phyloP scores from a whole-genome alignment of 495 filamentous ascomycete species.

The Aspergillus panamensis region DNA sequence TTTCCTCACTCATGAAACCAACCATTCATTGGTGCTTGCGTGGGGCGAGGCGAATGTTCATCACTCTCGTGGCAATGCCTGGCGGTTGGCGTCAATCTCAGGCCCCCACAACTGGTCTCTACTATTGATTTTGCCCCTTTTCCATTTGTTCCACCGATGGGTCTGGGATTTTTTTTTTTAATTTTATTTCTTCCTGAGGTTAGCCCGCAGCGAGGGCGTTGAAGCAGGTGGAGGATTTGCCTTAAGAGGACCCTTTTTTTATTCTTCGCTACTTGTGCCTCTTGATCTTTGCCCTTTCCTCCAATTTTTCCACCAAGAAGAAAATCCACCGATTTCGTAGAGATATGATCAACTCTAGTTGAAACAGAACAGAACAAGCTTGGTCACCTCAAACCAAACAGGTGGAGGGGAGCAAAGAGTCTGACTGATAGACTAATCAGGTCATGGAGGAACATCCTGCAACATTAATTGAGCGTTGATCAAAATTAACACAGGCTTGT shows the following conservation, averaged over 20 bases:
- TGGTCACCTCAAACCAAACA: neutral
- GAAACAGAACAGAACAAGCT: neutral
- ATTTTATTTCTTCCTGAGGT: neutral
- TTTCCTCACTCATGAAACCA: conserved; percentile 1
- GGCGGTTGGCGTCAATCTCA: conserved; percentile 25
- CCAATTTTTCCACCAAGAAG: neutral
- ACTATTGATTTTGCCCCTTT: conserved; percentile 20
- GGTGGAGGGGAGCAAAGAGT: neutral
- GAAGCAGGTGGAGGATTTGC: neutral
- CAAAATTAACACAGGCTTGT: conserved; percentile 35
- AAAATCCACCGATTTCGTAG: too few relatives aligned
- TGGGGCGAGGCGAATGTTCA: conserved; percentile 23
- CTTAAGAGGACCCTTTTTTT: neutral
- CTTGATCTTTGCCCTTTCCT: neutral
- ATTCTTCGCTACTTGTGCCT: neutral
- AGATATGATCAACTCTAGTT: too few relatives aligned
- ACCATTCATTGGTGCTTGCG: conserved; percentile 12
- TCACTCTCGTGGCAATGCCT: conserved; percentile 25
- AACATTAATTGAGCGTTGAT: conserved; percentile 30
- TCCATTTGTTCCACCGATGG: conserved; percentile 3
- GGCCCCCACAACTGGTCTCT: conserved; percentile 17
- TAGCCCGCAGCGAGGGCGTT: neutral
- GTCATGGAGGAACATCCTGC: conserved; percentile 1
- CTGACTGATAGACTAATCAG: conserved; percentile 10
- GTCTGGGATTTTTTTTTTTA: conserved; percentile 1